Conservation (phyloP, 768 basidiomycete species). For the Amanita exitialis region DNA sequence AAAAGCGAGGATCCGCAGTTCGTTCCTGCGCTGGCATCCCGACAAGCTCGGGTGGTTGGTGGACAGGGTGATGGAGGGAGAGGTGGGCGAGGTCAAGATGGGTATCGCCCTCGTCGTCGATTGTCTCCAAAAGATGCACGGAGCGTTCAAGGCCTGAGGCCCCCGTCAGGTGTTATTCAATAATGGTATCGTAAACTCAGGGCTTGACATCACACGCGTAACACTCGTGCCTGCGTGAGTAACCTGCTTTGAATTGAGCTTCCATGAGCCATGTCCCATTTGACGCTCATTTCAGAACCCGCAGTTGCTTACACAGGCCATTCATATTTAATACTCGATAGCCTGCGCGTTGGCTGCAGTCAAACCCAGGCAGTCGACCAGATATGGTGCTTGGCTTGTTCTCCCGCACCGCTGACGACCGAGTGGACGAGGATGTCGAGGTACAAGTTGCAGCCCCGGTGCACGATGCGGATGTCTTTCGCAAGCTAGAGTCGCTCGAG, state of each 20-base stretch:
- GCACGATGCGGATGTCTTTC: not conserved
- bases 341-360: too few species aligned
- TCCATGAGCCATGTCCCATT: too few species aligned
- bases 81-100: constrained; percentile 31
- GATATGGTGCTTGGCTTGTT: not conserved
- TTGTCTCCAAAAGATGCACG: constrained; percentile 22
- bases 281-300: too few species aligned
- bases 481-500: not conserved
- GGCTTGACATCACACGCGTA: not conserved
- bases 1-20: constrained; percentile 47
- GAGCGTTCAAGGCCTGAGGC: constrained; percentile 5
- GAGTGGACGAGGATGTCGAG: not conserved
- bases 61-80: constrained; percentile 31
- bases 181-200: not conserved
- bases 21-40: constrained; percentile 60
- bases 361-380: not conserved
- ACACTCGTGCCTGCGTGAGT: not conserved
- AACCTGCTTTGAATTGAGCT: too few species aligned
- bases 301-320: too few species aligned
- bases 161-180: too few species aligned
- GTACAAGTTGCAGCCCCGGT: not conserved
- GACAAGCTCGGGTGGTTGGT: constrained; percentile 45
- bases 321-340: too few species aligned
- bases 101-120: constrained; percentile 35
- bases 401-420: not conserved